These are phyloP conservation scores for Salix caprea DNA, from an alignment of 345 rosid genomes.

Conservation along the genomic window DNA sequence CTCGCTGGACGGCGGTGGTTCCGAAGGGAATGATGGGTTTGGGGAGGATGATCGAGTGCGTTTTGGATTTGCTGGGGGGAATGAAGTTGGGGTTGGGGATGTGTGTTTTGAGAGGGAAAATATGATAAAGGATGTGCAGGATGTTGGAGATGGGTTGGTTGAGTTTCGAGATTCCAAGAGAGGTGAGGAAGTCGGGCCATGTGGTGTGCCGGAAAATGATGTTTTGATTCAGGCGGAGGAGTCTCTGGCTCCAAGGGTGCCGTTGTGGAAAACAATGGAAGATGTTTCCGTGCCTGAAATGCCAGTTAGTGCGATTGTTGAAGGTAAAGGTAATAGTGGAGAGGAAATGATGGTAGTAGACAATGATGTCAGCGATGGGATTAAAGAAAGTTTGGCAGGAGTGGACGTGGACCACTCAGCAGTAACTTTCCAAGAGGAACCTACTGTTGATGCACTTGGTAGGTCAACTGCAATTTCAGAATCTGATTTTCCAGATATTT, in stretches of 20 bases:
- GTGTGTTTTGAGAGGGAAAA: neutral
- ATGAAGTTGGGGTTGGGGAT: neutral
- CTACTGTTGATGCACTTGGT: constrained; percentile 14
- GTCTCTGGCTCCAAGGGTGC: constrained; percentile 27
- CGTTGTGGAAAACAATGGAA: constrained; percentile 41
- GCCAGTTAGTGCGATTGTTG: constrained; percentile 23
- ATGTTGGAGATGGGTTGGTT: neutral
- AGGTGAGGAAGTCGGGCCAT: neutral
- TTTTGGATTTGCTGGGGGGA: neutral
- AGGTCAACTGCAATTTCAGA: constrained; percentile 20
- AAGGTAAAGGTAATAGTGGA: constrained; percentile 19
- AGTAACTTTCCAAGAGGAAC: constrained; percentile 7
- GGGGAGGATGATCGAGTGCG: neutral
- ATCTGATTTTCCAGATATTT: constrained; percentile 34
- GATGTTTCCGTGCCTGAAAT: constrained; percentile 34
- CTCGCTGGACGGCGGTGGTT: neutral
- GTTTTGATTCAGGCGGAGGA: constrained; percentile 14
- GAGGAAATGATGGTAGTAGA: neutral
- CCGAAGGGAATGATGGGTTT: neutral
- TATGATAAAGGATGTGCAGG: neutral
- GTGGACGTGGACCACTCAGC: constrained; percentile 1
- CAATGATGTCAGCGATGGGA: constrained; percentile 10
- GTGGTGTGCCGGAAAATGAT: neutral
- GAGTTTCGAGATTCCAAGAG: neutral
- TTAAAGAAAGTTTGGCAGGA: constrained; percentile 14